phyloP scores from a whole-genome alignment of 805 yeast species.

The Cyberlindnera meyerae region DNA sequence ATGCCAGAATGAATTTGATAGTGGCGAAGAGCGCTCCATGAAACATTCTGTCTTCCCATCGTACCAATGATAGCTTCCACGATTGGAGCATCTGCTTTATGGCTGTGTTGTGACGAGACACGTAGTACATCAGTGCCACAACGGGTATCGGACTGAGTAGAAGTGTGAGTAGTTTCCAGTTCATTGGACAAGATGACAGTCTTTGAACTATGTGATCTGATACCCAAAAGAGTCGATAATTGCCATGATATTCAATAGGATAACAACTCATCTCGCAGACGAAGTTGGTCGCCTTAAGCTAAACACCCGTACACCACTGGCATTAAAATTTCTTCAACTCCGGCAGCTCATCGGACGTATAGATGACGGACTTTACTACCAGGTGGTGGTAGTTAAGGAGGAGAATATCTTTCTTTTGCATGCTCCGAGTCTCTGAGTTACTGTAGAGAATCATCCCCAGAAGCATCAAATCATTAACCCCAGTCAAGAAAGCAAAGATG shows the following conservation, averaged over 20 bases:
- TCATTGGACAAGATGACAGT: too few species aligned
- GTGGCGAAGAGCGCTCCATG: slow-evolving; percentile 12
- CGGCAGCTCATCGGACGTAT: not conserved
- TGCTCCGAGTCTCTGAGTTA: slow-evolving; percentile 2
- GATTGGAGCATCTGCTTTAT: not conserved
- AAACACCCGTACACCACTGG: slow-evolving; percentile 5
- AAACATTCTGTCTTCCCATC: slow-evolving; percentile 11
- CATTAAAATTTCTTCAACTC: too few species aligned
- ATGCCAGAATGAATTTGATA: slow-evolving; percentile 1
- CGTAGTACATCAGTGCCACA: slow-evolving; percentile 1
- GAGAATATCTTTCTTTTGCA: too few species aligned
- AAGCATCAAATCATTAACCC: not conserved
- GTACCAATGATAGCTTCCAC: not conserved
- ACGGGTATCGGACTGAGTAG: slow-evolving; percentile 2
- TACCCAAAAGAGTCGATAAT: too few species aligned
- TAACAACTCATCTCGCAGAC: too few species aligned
- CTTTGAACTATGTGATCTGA: too few species aligned
- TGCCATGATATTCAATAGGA: not conserved
- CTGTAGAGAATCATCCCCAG: slow-evolving; percentile 1
- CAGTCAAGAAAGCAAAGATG: too few species aligned
- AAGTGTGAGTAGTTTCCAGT: slow-evolving; percentile 1
- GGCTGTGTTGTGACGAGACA: not conserved
- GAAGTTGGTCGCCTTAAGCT: too few species aligned
- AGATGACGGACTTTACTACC: too few species aligned
- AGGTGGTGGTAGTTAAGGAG: too few species aligned